Conservation (phyloP, 805 yeast genomes). For the Metschnikowia santaceciliae region DNA sequence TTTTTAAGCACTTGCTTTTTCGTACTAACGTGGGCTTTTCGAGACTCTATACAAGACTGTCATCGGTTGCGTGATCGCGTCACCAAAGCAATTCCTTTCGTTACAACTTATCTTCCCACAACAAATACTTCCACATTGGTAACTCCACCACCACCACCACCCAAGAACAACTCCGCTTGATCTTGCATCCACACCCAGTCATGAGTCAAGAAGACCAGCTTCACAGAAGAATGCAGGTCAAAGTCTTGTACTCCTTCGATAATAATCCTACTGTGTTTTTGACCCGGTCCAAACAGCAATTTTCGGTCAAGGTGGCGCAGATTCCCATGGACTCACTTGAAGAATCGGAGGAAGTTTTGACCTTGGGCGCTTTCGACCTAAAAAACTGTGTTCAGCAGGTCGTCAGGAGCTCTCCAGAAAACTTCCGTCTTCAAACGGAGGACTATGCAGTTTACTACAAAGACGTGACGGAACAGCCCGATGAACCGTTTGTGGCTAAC, state of each 20-base stretch:
- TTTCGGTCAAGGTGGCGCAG: conserved; percentile 35
- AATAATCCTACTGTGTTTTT: conserved; percentile 40
- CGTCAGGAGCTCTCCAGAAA: conserved; percentile 38
- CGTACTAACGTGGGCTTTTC: background rate
- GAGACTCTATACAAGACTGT: background rate
- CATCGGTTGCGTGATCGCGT: conserved; percentile 1
- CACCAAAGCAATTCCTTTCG: background rate
- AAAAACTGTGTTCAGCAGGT: conserved; percentile 37
- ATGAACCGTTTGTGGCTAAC: conserved; percentile 44
- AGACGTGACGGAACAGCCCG: conserved; percentile 46
- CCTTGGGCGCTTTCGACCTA: conserved; percentile 42
- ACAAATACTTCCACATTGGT: background rate
- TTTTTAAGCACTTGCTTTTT: background rate
- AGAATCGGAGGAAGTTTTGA: conserved; percentile 27
- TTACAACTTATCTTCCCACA: background rate
- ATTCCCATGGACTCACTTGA: conserved; percentile 25
- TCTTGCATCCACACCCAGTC: background rate
- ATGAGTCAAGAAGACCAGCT: conserved; percentile 24
- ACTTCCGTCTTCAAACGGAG: conserved; percentile 34
- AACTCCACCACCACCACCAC: background rate
- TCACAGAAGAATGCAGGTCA: conserved; percentile 41
- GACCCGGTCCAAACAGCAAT: conserved; percentile 33
- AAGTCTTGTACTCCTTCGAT: conserved; percentile 43
- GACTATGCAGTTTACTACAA: conserved; percentile 46
- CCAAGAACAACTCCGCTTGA: background rate